These are phyloP conservation scores for Alternaria arborescens DNA, from an alignment of 2,329 filamentous ascomycete genomes.

Conservation along the genomic window DNA sequence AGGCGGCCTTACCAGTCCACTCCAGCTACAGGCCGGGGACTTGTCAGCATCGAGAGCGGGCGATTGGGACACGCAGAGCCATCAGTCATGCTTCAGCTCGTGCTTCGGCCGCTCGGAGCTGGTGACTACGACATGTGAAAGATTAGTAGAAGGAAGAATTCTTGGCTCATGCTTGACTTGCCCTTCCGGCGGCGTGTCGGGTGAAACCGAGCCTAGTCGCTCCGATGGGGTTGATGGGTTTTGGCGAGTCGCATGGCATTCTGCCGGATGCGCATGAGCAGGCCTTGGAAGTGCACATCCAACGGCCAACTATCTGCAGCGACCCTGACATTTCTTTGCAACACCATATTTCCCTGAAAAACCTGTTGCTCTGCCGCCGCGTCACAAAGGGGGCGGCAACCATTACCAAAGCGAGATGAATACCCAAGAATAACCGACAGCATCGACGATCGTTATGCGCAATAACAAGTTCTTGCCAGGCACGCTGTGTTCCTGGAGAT, in stretches of 20 bases:
- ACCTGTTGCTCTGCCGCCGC: constrained; percentile 3
- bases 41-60: neutral
- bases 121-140: neutral
- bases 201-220: constrained; percentile 12
- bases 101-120: neutral
- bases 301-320: neutral
- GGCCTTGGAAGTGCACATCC: neutral
- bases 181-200: constrained; percentile 4
- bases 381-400: constrained; percentile 7
- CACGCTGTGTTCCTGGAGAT: constrained; percentile 10
- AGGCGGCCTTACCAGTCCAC: constrained; percentile 7
- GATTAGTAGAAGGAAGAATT: neutral
- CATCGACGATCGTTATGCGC: constrained; percentile 14
- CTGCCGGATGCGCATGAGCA: constrained; percentile 12
- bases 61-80: neutral
- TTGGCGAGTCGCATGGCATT: constrained; percentile 15
- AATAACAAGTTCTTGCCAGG: constrained; percentile 15
- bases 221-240: constrained; percentile 8
- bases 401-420: constrained; percentile 1
- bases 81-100: constrained; percentile 7
- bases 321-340: neutral
- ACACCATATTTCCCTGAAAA: constrained; percentile 1
- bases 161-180: constrained; percentile 1
- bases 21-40: neutral
- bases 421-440: neutral